Percentiles rank a stretch among this genome's conserved stretches.
Conservation (phyloP, 805 yeast species). For the Cyberlindnera bimundalis region DNA sequence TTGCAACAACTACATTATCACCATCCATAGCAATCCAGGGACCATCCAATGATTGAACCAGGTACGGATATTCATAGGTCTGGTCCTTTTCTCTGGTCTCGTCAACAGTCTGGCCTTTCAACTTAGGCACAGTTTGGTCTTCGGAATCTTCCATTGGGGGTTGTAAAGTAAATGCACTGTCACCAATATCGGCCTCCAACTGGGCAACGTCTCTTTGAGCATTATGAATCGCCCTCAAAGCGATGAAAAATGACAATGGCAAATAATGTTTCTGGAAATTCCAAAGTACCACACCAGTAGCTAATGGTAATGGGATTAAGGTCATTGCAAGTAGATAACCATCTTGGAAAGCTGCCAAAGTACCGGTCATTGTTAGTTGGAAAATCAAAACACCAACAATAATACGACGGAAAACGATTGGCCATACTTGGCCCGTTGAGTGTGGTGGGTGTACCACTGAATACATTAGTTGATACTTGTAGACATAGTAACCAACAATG, state of each 20-base stretch:
- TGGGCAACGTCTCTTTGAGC: slow-evolving; percentile 35
- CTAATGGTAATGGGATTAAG: slow-evolving; percentile 71
- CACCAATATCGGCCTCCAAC: slow-evolving; percentile 21
- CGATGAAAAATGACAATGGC: slow-evolving; percentile 82
- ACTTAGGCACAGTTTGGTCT: slow-evolving; percentile 2
- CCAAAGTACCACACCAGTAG: slow-evolving; percentile 65
- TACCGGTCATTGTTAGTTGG: slow-evolving; percentile 91
- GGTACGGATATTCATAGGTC: slow-evolving; percentile 73
- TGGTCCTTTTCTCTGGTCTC: slow-evolving; percentile 71
- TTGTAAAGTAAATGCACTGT: slow-evolving; percentile 20
- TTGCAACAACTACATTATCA: slow-evolving; percentile 47
- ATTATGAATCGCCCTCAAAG: slow-evolving; percentile 69
- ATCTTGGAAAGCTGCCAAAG: slow-evolving; percentile 70
- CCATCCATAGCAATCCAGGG: slow-evolving; percentile 78
- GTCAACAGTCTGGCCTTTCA: slow-evolving; percentile 54
- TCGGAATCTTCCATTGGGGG: slow-evolving; percentile 1
- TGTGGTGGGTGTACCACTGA: slow-evolving; percentile 95
- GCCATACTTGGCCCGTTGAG: slow-evolving; percentile 97
- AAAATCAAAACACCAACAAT: slow-evolving; percentile 77
- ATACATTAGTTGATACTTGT: slow-evolving; percentile 85
- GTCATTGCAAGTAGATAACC: slow-evolving; percentile 73
- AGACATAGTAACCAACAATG: slow-evolving; percentile 79
- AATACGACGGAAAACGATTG: slow-evolving; percentile 77
- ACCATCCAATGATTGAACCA: slow-evolving; percentile 70
- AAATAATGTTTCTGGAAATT: slow-evolving; percentile 77